Percentiles rank a stretch among this genome's conserved stretches.
Conservation (phyloP, 495 filamentous ascomycete species). For the Cryomyces minteri region DNA sequence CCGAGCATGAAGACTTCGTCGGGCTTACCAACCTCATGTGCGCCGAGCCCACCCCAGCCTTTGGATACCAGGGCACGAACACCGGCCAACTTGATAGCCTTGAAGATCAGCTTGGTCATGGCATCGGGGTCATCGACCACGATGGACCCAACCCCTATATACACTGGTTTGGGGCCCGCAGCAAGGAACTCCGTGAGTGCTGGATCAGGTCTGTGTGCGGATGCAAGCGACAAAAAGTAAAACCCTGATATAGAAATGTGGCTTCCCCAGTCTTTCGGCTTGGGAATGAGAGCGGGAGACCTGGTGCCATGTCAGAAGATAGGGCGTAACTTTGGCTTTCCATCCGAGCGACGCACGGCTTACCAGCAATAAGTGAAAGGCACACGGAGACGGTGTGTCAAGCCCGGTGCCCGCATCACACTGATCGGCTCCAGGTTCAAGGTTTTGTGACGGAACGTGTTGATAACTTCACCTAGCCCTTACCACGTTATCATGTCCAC, state of each 20-base stretch:
- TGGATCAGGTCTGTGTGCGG: slow-evolving; percentile 40
- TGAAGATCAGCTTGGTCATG: slow-evolving; percentile 48
- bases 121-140: slow-evolving; percentile 55
- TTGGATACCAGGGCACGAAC: slow-evolving; percentile 61
- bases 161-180: slow-evolving; percentile 49
- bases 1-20: slow-evolving; percentile 61
- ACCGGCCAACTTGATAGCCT: slow-evolving; percentile 43
- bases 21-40: slow-evolving; percentile 36
- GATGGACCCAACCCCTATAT: slow-evolving; percentile 71
- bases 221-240: slow-evolving; percentile 45
- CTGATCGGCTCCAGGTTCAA: slow-evolving; percentile 21
- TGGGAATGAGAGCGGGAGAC: slow-evolving; percentile 62
- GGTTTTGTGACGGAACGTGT: slow-evolving; percentile 16
- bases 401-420: slow-evolving; percentile 44
- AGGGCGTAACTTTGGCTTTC: no score
- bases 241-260: slow-evolving; percentile 60
- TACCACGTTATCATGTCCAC: slow-evolving; percentile 53
- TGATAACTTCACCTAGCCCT: slow-evolving; percentile 20
- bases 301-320: slow-evolving; percentile 1
- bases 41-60: slow-evolving; percentile 63
- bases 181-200: slow-evolving; percentile 46
- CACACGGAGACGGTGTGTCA: slow-evolving; percentile 43
- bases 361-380: slow-evolving; percentile 68
- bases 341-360: neutral
- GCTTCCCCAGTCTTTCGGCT: slow-evolving; percentile 55